These are phyloP conservation scores for Athelia psychrophila DNA, from an alignment of 1,284 basidiomycete genomes.

Conservation along the genomic window DNA sequence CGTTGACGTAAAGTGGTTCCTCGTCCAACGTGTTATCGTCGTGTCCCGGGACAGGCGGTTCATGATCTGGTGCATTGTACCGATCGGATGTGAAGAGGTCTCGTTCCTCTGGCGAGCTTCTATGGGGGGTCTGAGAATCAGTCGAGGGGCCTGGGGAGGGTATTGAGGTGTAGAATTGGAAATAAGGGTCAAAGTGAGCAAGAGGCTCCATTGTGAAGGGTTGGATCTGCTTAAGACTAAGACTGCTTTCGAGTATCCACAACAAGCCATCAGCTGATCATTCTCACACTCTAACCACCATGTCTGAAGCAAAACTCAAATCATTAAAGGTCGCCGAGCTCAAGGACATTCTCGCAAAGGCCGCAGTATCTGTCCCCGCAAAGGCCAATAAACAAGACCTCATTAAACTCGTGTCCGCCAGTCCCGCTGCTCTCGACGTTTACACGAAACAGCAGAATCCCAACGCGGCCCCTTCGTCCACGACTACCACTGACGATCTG, in stretches of 20 bases:
- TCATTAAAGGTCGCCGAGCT: slow-evolving; percentile 72
- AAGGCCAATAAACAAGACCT: slow-evolving; percentile 68
- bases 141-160: slow-evolving; percentile 22
- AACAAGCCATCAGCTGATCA: slow-evolving; percentile 12
- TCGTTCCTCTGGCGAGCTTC: slow-evolving; percentile 20
- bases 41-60: slow-evolving; percentile 19
- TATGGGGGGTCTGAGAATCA: slow-evolving; percentile 19
- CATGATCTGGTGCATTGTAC: slow-evolving; percentile 18
- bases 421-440: slow-evolving; percentile 44
- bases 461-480: slow-evolving; percentile 4
- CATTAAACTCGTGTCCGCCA: slow-evolving; percentile 55
- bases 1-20: slow-evolving; percentile 95
- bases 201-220: slow-evolving; percentile 22
- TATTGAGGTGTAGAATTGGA: slow-evolving; percentile 11
- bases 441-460: slow-evolving; percentile 36
- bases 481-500: slow-evolving; percentile 14
- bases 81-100: slow-evolving; percentile 17
- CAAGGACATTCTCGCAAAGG: slow-evolving; percentile 56
- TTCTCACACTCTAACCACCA: background rate
- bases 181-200: slow-evolving; percentile 6
- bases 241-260: background rate
- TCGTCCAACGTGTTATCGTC: slow-evolving; percentile 63
- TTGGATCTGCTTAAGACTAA: slow-evolving; percentile 9
- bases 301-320: slow-evolving; percentile 30
- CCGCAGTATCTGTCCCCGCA: slow-evolving; percentile 42